phyloP scores from a whole-genome alignment of 805 yeast species.

The Wickerhamiella parazyma region DNA sequence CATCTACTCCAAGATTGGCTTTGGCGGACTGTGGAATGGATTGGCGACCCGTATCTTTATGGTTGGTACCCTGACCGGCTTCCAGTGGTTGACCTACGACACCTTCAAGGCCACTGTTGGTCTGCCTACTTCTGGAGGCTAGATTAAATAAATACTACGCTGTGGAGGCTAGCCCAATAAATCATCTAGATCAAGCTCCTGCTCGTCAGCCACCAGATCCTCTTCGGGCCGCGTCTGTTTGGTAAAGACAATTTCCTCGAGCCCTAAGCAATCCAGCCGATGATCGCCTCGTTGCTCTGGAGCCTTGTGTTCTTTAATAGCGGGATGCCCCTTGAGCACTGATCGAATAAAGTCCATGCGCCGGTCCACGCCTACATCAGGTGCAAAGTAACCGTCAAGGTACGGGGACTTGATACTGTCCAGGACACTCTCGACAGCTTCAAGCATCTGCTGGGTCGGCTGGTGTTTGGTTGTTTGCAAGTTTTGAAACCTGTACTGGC shows the following conservation, averaged over 20 bases:
- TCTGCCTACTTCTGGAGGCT: constrained; percentile 75
- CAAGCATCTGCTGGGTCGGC: constrained; percentile 10
- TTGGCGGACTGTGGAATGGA: constrained; percentile 89
- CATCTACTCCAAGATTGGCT: constrained; percentile 75
- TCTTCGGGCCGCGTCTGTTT: neutral
- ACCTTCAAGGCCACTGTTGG: constrained; percentile 92
- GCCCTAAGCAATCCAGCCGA: neutral
- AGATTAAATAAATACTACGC: too few species aligned
- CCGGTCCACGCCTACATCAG: constrained; percentile 8
- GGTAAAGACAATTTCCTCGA: constrained; percentile 5
- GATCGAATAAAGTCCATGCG: constrained; percentile 1
- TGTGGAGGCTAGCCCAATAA: neutral
- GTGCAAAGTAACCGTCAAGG: neutral
- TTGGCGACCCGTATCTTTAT: constrained; percentile 88
- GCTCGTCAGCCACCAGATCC: constrained; percentile 4
- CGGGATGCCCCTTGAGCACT: neutral
- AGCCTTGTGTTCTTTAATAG: neutral
- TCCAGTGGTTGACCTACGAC: constrained; percentile 95
- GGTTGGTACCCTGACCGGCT: constrained; percentile 95
- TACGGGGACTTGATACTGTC: constrained; percentile 8
- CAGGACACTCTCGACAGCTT: constrained; percentile 13
- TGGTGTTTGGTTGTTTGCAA: constrained; percentile 1
- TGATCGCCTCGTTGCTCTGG: neutral
- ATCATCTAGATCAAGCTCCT: constrained; percentile 9
- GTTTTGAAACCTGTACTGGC: neutral